Evolutionary conservation across 768 basidiomycete genomes (phyloP), one percentile per base, ranked within the genome.

Genomic region (Suillus spraguei): DNA sequence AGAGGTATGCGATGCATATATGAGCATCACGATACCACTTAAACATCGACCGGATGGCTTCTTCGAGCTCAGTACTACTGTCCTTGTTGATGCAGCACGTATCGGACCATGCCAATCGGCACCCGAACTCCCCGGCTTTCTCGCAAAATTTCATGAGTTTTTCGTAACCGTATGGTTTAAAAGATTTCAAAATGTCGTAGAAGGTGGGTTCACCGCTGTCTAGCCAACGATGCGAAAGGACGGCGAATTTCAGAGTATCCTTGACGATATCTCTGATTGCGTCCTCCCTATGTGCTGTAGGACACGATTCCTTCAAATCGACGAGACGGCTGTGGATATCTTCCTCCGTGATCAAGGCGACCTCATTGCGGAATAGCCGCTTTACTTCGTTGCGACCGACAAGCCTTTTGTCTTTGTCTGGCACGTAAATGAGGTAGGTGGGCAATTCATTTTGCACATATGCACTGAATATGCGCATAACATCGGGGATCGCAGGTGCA

Each of bases 31-130:
- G 73, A 52, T 74, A 74, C 73, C 73, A 74, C 63, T 72, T 74
- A 63, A 74, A 74, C 74, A 74, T 76, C 36, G 74, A 74, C n/a
- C 70, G 71, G 38, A 76, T 74, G 1, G 73, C 74, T 59, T 76
- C 73, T 59, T 77, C 72, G 3, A 76, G 75, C 44, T 76, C 75
- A 1, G 76, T 68, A 50, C 76, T 76, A 59, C 75, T 76, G 9
- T 74, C 69, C 8, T 76, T 77, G 58, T 76, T 72, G 52, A 76
- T 76, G 33, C 75, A 76, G 13, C 71, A 75, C 17, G 76, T 77
- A 39, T 77, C 76, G n/a, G 71, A 74, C 75, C 75, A 78, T 38
- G 71, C 76, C 3, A 74, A 65, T 14, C 35, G 24, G 32, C 75
- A 75, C 0, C 44, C 72, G 39, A 74, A 76, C 42, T 69, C 72